Base-by-base conservation (phyloP, 768 basidiomycete species). In the Pisolithus albus region DNA sequence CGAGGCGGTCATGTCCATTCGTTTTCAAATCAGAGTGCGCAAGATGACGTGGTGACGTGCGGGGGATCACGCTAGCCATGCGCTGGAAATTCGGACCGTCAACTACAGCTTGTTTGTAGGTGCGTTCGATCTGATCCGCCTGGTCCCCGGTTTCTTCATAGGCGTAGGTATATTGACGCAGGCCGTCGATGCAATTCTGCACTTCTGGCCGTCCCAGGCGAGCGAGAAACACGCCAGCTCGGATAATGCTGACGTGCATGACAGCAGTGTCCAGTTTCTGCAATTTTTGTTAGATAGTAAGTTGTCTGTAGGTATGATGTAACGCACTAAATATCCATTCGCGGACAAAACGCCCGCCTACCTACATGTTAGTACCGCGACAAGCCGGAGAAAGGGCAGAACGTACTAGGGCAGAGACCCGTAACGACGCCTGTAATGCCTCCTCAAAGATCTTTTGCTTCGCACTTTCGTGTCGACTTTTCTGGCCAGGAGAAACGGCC, bases 101-200 rank as follows among this genome's bases (percentile, higher is more conserved):
- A 24, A 53, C 40, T 44, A 61, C 43, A 6, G 72, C 74, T 73
- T 53, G 73, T 52, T 57, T 76, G 73, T 69, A 81, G 59, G 77
- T 60, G 9, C 67, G 70, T 50, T 70, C 68, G 30, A 94, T 84
- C 62, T 85, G 79, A 36, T 73, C 73, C 3, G 89, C 86, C 60
- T 84, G 80, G 26, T 89, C 88, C 38, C 81, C 86, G 28, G 88
- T 84, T 58, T 92, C 88, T 63, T 91, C 91, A 58, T 91, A 92
- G 18, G 89, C 86, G 59, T 83, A 80, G 61, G 87, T 87, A 64
- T 94, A 94, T 68, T 96, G 93, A 60, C 88, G 79, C 21, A 96
- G 75, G 26, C 88, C 93, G 21, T 78, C 80, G 59, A 95, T 84
- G 65, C 93, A 95, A 59, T 86, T 84, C 50, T 76, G 69, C 30